Evolutionary conservation across 2,329 filamentous ascomycete species (phyloP).

Genomic region (Onygena corvina): DNA sequence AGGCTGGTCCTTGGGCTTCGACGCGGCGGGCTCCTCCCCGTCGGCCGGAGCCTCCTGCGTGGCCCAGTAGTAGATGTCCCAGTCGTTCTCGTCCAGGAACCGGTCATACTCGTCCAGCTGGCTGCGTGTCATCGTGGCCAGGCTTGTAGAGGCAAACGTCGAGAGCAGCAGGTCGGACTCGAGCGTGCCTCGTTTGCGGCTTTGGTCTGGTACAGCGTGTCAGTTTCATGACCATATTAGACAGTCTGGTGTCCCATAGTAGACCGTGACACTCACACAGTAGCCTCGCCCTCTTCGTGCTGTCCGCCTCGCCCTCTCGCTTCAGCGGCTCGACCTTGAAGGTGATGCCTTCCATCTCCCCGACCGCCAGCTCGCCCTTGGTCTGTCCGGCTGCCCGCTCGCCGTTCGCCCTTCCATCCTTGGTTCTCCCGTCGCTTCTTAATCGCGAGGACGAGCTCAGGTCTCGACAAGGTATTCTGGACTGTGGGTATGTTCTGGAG

Average conservation of each 20-base stretch:
- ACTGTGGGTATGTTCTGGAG: too few species aligned
- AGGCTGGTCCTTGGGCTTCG: conserved; percentile 26
- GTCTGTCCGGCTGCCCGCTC: not conserved
- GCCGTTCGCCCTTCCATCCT: not conserved
- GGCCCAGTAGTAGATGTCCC: conserved; percentile 99
- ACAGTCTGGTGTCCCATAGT: not conserved
- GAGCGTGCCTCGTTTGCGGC: conserved; percentile 87
- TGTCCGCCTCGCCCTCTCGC: conserved; percentile 66
- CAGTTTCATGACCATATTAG: not conserved
- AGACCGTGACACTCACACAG: conserved; percentile 45
- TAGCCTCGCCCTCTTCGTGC: conserved; percentile 80
- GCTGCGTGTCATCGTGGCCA: conserved; percentile 57
- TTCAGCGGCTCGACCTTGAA: conserved; percentile 87
- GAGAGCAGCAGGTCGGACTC: conserved; percentile 93
- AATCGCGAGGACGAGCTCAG: not conserved
- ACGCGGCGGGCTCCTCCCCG: conserved; percentile 13
- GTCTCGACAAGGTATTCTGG: too few species aligned
- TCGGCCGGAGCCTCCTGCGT: conserved; percentile 57
- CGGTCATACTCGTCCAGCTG: conserved; percentile 77
- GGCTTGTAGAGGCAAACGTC: conserved; percentile 76
- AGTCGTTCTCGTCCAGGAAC: conserved; percentile 98
- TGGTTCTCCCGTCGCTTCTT: not conserved
- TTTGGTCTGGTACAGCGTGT: conserved; percentile 59
- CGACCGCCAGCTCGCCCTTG: conserved; percentile 56
- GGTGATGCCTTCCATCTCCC: conserved; percentile 72